These are phyloP conservation scores for Tetraselmis chui DNA, from an alignment of 139 green algal genomes.

Conservation along the genomic window DNA sequence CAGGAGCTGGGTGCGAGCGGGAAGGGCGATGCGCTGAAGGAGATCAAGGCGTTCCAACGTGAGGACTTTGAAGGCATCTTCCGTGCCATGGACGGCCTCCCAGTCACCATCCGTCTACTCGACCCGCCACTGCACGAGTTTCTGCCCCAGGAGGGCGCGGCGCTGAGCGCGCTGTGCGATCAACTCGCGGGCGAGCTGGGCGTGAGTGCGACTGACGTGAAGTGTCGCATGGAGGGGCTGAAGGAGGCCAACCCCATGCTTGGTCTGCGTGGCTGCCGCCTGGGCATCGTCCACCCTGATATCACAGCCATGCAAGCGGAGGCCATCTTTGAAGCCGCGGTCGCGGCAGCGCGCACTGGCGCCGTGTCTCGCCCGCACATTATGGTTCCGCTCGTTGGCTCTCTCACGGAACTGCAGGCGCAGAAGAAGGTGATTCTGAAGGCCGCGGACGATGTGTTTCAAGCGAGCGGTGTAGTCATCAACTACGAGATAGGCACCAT, in stretches of 20 bases:
- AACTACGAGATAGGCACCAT: conserved; percentile 77
- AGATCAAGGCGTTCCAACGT: conserved; percentile 65
- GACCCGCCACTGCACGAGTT: conserved; percentile 95
- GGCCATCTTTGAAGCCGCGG: conserved; percentile 81
- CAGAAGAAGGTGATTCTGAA: conserved; percentile 46
- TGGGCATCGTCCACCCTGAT: conserved; percentile 84
- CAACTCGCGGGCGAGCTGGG: conserved; percentile 46
- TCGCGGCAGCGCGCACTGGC: conserved; percentile 42
- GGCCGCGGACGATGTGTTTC: conserved; percentile 37
- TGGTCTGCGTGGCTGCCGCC: conserved; percentile 77
- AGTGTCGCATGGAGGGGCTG: conserved; percentile 59
- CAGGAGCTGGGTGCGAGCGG: conserved; percentile 40
- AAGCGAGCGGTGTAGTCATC: conserved; percentile 26
- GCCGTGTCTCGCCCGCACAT: conserved; percentile 61
- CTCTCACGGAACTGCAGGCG: conserved; percentile 53
- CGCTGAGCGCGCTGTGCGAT: conserved; percentile 55
- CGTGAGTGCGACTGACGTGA: conserved; percentile 23
- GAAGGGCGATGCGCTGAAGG: conserved; percentile 47
- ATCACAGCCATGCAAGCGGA: conserved; percentile 65
- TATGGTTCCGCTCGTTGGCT: conserved; percentile 88
- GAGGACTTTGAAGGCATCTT: conserved; percentile 82
- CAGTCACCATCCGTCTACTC: conserved; percentile 86
- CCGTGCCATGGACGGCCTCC: conserved; percentile 70
- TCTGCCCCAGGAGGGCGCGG: conserved; percentile 63
- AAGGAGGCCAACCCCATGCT: conserved; percentile 82